These are phyloP conservation scores for Candida albicans DNA, from an alignment of 1,139 yeast genomes.

Conservation along the genomic window DNA sequence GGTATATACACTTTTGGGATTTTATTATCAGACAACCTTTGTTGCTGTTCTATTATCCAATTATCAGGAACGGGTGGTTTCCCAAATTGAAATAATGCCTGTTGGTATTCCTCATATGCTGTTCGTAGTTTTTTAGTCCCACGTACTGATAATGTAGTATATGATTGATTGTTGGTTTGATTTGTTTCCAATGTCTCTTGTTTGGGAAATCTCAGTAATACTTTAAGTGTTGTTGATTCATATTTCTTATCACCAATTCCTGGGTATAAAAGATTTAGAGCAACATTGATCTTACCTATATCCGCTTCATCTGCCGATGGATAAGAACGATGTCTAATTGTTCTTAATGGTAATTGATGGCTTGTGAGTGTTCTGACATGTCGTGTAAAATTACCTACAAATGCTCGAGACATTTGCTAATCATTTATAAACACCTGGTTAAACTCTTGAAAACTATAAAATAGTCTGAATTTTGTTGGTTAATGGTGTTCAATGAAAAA, in stretches of 20 bases:
- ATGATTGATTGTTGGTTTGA: neutral
- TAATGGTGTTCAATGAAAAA: neutral
- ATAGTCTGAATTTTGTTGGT: neutral
- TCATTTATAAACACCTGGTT: too few relatives aligned
- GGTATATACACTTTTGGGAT: neutral
- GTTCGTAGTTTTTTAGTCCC: neutral
- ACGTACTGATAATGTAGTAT: neutral
- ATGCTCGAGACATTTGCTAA: too few relatives aligned
- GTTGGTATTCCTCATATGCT: slow-evolving; percentile 1
- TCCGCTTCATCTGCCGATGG: neutral
- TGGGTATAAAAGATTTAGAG: slow-evolving; percentile 10
- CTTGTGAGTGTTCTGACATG: too few relatives aligned
- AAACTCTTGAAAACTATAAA: too few relatives aligned
- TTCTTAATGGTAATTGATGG: too few relatives aligned
- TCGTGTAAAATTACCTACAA: too few relatives aligned
- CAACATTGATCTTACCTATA: slow-evolving; percentile 4
- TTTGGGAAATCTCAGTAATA: neutral
- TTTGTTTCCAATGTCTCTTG: neutral
- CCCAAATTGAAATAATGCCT: neutral
- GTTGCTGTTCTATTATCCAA: neutral
- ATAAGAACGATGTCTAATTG: neutral
- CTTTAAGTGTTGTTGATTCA: neutral
- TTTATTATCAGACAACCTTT: neutral
- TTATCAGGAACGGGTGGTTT: neutral
- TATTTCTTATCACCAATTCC: slow-evolving; percentile 7